These are phyloP conservation scores for Carpinus viminea DNA, from an alignment of 306 rosid genomes.

Conservation along the genomic window DNA sequence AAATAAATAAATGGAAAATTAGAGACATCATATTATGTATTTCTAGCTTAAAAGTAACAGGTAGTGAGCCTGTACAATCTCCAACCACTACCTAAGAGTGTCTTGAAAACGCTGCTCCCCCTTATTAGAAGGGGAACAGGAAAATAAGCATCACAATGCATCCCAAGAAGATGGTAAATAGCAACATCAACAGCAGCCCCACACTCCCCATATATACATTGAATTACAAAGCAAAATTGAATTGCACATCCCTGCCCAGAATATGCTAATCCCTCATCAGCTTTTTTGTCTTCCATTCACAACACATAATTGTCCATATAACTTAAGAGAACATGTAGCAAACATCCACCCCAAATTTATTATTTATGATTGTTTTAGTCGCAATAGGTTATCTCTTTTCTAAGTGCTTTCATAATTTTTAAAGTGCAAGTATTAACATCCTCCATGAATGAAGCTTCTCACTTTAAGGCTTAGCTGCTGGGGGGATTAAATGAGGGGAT, in stretches of 20 bases:
- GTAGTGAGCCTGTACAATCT: not conserved
- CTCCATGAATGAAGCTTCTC: not conserved
- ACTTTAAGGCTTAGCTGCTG: not conserved
- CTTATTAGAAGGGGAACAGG: not conserved
- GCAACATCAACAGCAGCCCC: not conserved
- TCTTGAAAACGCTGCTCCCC: not conserved
- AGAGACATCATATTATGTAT: not conserved
- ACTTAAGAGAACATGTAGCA: not conserved
- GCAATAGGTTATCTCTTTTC: not conserved
- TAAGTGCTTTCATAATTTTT: not conserved
- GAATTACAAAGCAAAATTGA: not conserved
- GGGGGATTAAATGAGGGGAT: too few relatives aligned
- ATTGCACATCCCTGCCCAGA: not conserved
- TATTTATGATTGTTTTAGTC: not conserved
- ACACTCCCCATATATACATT: not conserved
- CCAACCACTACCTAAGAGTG: not conserved
- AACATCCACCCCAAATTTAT: not conserved
- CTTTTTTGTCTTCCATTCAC: not conserved
- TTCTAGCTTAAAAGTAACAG: not conserved
- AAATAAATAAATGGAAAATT: not conserved
- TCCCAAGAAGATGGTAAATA: not conserved
- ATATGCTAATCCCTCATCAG: not conserved
- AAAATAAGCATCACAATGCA: not conserved
- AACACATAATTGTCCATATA: not conserved
- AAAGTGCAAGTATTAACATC: not conserved